Evolutionary conservation across 176 grass and related monocot species (phyloP), one percentile per base, ranked within the genome.

Genomic region (Thinopyrum elongatum): DNA sequence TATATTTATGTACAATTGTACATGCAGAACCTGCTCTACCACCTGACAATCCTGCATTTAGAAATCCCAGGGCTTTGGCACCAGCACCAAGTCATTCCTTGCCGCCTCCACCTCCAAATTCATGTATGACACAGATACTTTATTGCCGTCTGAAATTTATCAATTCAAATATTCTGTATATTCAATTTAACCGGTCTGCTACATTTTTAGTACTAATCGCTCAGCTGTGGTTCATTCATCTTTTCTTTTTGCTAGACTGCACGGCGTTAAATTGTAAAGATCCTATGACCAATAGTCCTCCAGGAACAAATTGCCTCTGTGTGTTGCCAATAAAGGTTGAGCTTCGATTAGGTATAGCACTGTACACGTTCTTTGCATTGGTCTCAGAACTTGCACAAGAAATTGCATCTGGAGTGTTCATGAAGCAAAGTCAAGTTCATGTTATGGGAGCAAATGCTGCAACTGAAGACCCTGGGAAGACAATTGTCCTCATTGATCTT

Each of bases 371-470:
- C 90, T 99, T 99, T 88, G 81, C 90, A 79, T 82, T 94, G 67
- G 97, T 99, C 30, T 79, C 90, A 14, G 86, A 94, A 27, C 89
- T 99, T 84, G 84, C 97, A 34, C 86, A 90, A 90, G 89, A 99
- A 88, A 92, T 97, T 74, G 89, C 97, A 79, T 91, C 84, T 82
- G 94, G 94, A 77, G 85, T 94, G 84, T 55, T 86, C 74, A 91
- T 99, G 88, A 90, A 94, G 38, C 97, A 94, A 76, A 90, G 71
- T 85, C 94, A 99, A 90, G 94, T 99, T 47, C 97, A 90, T 39
- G 77, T 99, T 76, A 99, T 99, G 97, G 97, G 97, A 66, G 97
- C 97, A 76, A 99, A 99, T 85, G 86, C 94, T 62, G 92, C 94
- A 75, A 84, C 64, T 78, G 92, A 92, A 49, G 88, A 91, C 21